Percentiles rank a stretch among this genome's conserved stretches.
Evolutionary conservation across 768 basidiomycete genomes (phyloP).

Genomic region (Russula brevipes): DNA sequence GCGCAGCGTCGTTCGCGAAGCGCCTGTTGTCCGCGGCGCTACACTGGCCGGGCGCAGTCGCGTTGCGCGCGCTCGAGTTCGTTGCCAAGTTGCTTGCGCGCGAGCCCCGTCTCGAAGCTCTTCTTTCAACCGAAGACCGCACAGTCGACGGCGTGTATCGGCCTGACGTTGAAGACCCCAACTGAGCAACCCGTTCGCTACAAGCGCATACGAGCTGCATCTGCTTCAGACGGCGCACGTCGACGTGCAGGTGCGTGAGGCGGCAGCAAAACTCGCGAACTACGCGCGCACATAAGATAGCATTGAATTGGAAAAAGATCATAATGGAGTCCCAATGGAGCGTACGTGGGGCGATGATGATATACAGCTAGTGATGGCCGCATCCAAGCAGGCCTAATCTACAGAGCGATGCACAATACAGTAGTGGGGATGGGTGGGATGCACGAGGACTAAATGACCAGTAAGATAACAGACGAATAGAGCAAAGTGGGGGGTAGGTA

Average conservation of each 20-base stretch:
- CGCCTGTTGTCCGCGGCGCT: conserved; percentile 78
- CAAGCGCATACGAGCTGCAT: conserved; percentile 82
- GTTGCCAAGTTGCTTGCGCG: conserved; percentile 65
- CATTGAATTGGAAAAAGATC: not conserved
- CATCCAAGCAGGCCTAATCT: conserved; percentile 15
- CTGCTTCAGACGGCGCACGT: conserved; percentile 55
- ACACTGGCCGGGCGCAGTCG: conserved; percentile 68
- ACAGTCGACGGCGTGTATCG: conserved; percentile 80
- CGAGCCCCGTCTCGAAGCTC: conserved; percentile 74
- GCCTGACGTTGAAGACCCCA: conserved; percentile 87
- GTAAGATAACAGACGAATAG: conserved; percentile 16
- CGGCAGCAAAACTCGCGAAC: conserved; percentile 54
- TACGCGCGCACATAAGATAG: conserved; percentile 35
- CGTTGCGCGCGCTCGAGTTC: conserved; percentile 67
- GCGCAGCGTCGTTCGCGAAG: conserved; percentile 89
- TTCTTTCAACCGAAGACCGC: conserved; percentile 85
- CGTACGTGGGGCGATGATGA: conserved; percentile 20
- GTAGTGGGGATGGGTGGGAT: not conserved
- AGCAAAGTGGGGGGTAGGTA: not conserved
- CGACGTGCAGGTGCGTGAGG: conserved; percentile 63
- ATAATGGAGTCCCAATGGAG: not conserved
- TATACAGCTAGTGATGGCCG: conserved; percentile 13
- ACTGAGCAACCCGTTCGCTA: conserved; percentile 72
- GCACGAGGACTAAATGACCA: conserved; percentile 14
- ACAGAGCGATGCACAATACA: conserved; percentile 21